These are phyloP conservation scores for Spathaspora boniae DNA, from an alignment of 805 yeast species.

Conservation along the genomic window DNA sequence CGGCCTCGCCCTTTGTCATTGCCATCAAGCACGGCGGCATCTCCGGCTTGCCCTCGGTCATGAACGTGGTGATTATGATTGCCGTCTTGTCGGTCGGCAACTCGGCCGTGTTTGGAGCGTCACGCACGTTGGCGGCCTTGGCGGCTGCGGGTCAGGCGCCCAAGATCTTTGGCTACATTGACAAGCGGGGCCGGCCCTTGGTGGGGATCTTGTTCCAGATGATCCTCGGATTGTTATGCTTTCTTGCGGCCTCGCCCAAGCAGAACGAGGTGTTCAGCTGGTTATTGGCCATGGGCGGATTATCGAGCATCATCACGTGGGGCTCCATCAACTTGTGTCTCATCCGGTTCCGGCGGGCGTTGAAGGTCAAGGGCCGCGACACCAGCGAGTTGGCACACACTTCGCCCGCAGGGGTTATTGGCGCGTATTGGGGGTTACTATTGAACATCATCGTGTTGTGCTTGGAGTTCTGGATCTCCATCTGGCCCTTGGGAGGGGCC, in stretches of 20 bases:
- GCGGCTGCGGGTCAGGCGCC: constrained; percentile 66
- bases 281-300: constrained; percentile 59
- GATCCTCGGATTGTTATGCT: constrained; percentile 56
- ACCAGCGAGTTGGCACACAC: constrained; percentile 49
- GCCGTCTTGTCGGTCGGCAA: constrained; percentile 72
- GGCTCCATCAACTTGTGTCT: constrained; percentile 56
- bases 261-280: constrained; percentile 57
- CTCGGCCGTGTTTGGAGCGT: constrained; percentile 62
- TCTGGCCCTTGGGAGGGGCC: constrained; percentile 51
- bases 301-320: constrained; percentile 63
- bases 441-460: constrained; percentile 48
- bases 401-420: constrained; percentile 49
- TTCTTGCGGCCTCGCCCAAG: constrained; percentile 54
- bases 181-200: constrained; percentile 64
- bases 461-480: constrained; percentile 65
- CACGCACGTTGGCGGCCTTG: constrained; percentile 61
- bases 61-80: constrained; percentile 65
- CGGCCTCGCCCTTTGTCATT: constrained; percentile 79
- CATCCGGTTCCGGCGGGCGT: constrained; percentile 56
- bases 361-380: constrained; percentile 51
- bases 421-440: constrained; percentile 48
- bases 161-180: constrained; percentile 53
- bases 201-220: constrained; percentile 50
- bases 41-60: constrained; percentile 56
- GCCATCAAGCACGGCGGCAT: constrained; percentile 64